Percentiles rank a stretch among this genome's conserved stretches.
Evolutionary conservation across 2,329 filamentous ascomycete genomes (phyloP).

Genomic region (Canariomyces notabilis): DNA sequence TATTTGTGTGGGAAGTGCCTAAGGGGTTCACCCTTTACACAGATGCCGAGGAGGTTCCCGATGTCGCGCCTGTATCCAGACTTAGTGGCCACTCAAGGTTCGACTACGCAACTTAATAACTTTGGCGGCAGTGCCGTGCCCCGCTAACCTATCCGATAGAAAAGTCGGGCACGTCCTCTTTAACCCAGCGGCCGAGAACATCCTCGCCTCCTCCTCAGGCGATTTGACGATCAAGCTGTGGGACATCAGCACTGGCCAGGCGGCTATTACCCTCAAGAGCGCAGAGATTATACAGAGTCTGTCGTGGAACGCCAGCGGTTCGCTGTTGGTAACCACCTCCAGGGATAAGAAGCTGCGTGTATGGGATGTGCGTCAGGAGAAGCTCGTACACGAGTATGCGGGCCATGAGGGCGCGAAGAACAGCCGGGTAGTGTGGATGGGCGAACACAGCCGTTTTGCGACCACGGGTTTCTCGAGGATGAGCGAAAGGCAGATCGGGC

Average conservation of each 20-base stretch:
- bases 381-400: constrained; percentile 72
- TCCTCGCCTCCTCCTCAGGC: constrained; percentile 90
- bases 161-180: constrained; percentile 98
- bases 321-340: constrained; percentile 83
- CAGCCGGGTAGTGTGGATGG: constrained; percentile 94
- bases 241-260: constrained; percentile 77
- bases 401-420: constrained; percentile 96
- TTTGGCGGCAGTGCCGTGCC: background rate
- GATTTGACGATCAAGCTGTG: constrained; percentile 94
- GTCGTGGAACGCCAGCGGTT: constrained; percentile 89
- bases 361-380: constrained; percentile 95
- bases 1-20: constrained; percentile 94
- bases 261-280: constrained; percentile 74
- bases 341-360: constrained; percentile 97
- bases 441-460: constrained; percentile 90
- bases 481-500: constrained; percentile 92
- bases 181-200: constrained; percentile 92
- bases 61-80: constrained; percentile 76
- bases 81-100: constrained; percentile 83
- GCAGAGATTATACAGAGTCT: constrained; percentile 90
- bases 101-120: constrained; percentile 23
- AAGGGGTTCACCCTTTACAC: constrained; percentile 78
- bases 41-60: constrained; percentile 76
- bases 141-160: constrained; percentile 43
- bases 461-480: constrained; percentile 97